Evolutionary conservation across 768 basidiomycete species (phyloP).

Genomic region (Leccinum truebloodii): DNA sequence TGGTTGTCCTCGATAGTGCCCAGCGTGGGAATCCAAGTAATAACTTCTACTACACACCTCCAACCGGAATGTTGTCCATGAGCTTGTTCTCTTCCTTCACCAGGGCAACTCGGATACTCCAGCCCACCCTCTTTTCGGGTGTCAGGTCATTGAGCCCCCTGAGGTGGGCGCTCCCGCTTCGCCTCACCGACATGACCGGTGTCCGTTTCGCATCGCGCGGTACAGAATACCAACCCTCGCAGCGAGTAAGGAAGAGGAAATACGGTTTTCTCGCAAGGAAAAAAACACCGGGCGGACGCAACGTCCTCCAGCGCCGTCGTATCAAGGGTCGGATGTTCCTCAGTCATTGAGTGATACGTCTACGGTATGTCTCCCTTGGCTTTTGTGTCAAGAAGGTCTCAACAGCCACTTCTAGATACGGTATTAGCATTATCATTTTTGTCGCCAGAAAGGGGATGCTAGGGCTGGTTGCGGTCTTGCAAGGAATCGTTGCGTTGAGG

Average conservation of each 20-base stretch:
- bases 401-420: background rate
- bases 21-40: constrained; percentile 22
- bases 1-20: background rate
- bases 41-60: background rate
- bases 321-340: constrained; percentile 79
- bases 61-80: constrained; percentile 13
- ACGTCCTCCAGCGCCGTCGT: constrained; percentile 66
- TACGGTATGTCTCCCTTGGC: constrained; percentile 11
- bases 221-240: constrained; percentile 96
- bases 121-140: constrained; percentile 13
- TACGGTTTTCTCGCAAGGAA: constrained; percentile 87
- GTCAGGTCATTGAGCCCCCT: constrained; percentile 18
- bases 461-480: background rate
- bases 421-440: too few species aligned
- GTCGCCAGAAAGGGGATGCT: background rate
- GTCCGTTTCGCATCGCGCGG: constrained; percentile 69
- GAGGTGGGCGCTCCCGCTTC: constrained; percentile 25
- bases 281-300: constrained; percentile 66
- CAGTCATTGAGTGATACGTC: constrained; percentile 57
- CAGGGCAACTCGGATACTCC: constrained; percentile 26
- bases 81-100: constrained; percentile 22
- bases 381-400: background rate
- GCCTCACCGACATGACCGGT: constrained; percentile 19
- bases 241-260: constrained; percentile 88
- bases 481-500: background rate